These are phyloP conservation scores for Ceratocystis colombiana DNA, from an alignment of 2,329 filamentous ascomycete genomes.

Conservation along the genomic window DNA sequence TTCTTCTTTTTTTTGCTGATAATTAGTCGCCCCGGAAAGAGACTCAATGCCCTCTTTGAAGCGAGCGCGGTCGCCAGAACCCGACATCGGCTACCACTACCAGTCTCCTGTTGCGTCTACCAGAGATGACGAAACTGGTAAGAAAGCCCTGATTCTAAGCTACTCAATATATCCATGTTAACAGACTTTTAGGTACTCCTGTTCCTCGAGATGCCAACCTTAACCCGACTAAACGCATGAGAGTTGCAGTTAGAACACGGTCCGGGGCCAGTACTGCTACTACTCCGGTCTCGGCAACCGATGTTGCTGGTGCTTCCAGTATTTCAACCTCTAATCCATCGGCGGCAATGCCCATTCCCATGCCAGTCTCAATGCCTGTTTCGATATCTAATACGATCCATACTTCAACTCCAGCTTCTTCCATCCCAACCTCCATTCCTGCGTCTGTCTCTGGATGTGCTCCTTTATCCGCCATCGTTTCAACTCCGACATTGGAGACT, in stretches of 20 bases:
- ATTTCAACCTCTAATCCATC: background rate
- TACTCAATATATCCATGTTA: background rate
- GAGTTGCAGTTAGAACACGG: constrained; percentile 26
- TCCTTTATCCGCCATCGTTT: constrained; percentile 8
- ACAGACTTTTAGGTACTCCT: background rate
- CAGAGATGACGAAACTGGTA: constrained; percentile 62
- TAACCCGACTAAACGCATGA: constrained; percentile 29
- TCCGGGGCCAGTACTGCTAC: background rate
- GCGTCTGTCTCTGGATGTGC: background rate
- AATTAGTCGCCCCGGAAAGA: background rate
- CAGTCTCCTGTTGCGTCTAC: constrained; percentile 17
- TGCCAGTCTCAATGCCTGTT: background rate
- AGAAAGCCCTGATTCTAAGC: constrained; percentile 31
- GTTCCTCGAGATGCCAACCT: background rate
- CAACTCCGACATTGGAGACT: constrained; percentile 20
- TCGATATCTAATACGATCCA: background rate
- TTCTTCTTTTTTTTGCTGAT: background rate
- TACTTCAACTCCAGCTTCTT: background rate
- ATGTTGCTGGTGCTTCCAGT: background rate
- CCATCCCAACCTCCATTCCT: background rate
- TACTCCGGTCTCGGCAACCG: background rate
- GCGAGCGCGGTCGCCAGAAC: constrained; percentile 21
- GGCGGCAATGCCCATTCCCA: background rate
- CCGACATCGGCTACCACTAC: constrained; percentile 12
- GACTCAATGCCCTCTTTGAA: constrained; percentile 20